Conservation (phyloP, 352 stramenopile species). For the Phytophthora syringae region DNA sequence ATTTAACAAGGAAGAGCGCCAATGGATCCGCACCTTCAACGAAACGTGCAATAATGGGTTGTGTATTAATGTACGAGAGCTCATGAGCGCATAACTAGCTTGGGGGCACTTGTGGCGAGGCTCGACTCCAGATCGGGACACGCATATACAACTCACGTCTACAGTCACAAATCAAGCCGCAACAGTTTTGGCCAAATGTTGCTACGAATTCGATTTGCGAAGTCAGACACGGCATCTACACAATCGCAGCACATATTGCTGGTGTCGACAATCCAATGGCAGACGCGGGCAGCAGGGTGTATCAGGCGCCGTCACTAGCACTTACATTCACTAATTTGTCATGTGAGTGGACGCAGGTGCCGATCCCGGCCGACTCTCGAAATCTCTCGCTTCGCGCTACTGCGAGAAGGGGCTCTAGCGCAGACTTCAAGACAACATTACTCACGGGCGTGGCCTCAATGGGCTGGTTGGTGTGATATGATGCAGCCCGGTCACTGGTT, state of each 20-base stretch:
- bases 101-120: no score
- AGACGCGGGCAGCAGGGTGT: conserved; percentile 24
- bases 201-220: conserved; percentile 11
- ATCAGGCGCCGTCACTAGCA: conserved; percentile 3
- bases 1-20: no score
- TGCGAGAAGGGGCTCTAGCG: conserved; percentile 11
- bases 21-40: no score
- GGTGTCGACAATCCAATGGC: conserved; percentile 16
- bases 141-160: no score
- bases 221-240: conserved; percentile 17
- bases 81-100: no score
- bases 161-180: conserved; percentile 8
- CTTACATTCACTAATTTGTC: conserved; percentile 9
- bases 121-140: no score
- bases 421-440: conserved; percentile 7
- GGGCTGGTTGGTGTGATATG: conserved; percentile 8
- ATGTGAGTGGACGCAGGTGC: conserved; percentile 7
- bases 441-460: conserved; percentile 10
- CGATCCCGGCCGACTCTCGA: conserved; percentile 8
- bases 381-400: conserved; percentile 19
- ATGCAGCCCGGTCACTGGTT: no score
- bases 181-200: conserved; percentile 19
- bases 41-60: no score
- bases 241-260: conserved; percentile 11
- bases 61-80: no score